Evolutionary conservation across 2,329 filamentous ascomycete genomes (phyloP), one percentile per base, ranked within the genome.

Genomic region (Aspergillus neotritici): DNA sequence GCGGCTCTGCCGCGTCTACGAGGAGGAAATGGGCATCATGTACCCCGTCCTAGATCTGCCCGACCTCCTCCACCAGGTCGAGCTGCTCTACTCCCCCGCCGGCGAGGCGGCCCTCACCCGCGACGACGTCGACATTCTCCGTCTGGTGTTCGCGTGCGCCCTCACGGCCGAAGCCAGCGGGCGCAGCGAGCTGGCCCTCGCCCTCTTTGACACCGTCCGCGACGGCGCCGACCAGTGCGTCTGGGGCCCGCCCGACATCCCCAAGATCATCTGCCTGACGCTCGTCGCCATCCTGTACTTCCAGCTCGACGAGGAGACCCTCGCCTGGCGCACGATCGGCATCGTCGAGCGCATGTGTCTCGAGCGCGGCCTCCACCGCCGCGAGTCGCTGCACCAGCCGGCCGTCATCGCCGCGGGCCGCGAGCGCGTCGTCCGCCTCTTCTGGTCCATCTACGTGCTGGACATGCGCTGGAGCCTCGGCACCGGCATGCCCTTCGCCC

Each of bases 11-110:
- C 74, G 77, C 7, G 72, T 94, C 0, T 90, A 91, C 58, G 85
- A 94, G 51, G 88, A 95, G 54, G 89, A 95, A 61, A 83, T 93
- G 64, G 87, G 87, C 28, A 78, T 90, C 55, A 93, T 94, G 87
- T 94, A 94, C 60, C 89, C 89, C 0, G 80, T 94, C 3, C 61
- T 94, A 37, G 78, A 86, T 49, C 81, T 93, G 21, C 76, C 84
- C 47, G 50, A 75, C 43, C 71, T 93, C 28, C 78, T 87, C 34
- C 70, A 72, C 4, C 85, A 94, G 61, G 82, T 84, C 1, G 78
- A 79, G 6, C 57, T 41, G 68, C 73, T 51, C 69, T 93, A 49
- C 77, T 86, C 39, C 66, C 40, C 44, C 7, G 46, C 38, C 32
- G 44, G 52, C 17, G 37, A 37, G 8, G 38, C 39, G 55, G 64